Conservation (phyloP, 306 rosid species). For the Quercus bicolor region DNA sequence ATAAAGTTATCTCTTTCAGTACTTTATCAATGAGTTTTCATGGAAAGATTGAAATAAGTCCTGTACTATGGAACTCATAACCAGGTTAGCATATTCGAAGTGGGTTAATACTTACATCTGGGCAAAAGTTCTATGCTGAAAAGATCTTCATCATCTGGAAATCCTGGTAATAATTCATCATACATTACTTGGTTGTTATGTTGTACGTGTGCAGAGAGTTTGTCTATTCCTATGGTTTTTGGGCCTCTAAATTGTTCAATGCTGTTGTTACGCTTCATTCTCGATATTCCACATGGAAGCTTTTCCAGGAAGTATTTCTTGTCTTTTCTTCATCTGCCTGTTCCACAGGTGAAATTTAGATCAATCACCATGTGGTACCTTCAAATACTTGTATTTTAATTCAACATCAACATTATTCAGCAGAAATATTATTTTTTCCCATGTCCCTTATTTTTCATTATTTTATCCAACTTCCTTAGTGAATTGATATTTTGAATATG, state of each 20-base stretch:
- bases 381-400: neutral
- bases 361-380: neutral
- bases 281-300: constrained; percentile 57
- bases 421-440: too few relatives aligned
- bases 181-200: constrained; percentile 32
- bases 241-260: constrained; percentile 48
- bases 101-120: constrained; percentile 26
- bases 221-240: neutral
- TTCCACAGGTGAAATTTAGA: constrained; percentile 2
- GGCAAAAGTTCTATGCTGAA: constrained; percentile 19
- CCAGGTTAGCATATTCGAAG: neutral
- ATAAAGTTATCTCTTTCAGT: neutral
- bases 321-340: constrained; percentile 73
- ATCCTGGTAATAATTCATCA: constrained; percentile 50
- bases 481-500: too few relatives aligned
- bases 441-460: too few relatives aligned
- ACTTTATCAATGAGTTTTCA: neutral
- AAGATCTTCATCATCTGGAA: constrained; percentile 32
- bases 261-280: constrained; percentile 41
- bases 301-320: constrained; percentile 43
- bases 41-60: neutral
- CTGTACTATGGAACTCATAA: too few relatives aligned
- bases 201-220: constrained; percentile 3
- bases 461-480: too few relatives aligned
- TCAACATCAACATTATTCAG: neutral